Base-by-base conservation (phyloP, 495 filamentous ascomycete species). In the Hypomontagnella submonticulosa region DNA sequence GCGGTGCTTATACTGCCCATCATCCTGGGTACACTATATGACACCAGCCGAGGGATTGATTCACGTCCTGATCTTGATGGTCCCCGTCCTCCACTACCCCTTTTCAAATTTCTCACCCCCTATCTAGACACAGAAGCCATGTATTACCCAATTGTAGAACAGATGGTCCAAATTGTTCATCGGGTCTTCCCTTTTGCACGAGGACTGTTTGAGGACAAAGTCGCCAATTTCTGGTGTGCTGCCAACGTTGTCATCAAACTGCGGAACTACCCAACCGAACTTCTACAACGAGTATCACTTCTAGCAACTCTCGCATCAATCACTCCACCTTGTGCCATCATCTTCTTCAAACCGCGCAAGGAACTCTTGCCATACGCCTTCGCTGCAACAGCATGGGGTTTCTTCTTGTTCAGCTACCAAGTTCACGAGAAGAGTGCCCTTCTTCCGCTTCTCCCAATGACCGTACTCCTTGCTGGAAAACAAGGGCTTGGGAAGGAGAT, bases 371-470 rank as follows among this genome's bases (percentile, higher is more conserved):
- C 92, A 2, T 85, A 90, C 7, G 91, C 90, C 0, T 80, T 97
- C 13, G 89, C 92, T 1, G 83, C 88, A 12, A 91, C 89, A 0
- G 89, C 93, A 0, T 99, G 95, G 95, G 95, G 90, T 2, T 99
- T 99, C 80, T 99, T 97, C 76, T 79, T 99, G 9, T 97, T 93
- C 76, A 93, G 90, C 52, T 99, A 97, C 77, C 95, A 99, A 66
- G 95, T 99, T 0, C 95, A 99, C 74, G 95, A 99, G 77, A 99
- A 99, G 80, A 96, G 91, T 66, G 92, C 96, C 0, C 81, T 99
- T 4, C 84, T 99, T 0, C 95, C 95, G 2, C 81, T 98, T 19
- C 85, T 97, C 61, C 95, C 95, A 0, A 95, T 94, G 88, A 97
- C 93, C 0, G 78, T 97, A 7, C 79, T 97, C 4, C 84, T 98